These are phyloP conservation scores for Schwanniomyces occidentalis DNA, from an alignment of 805 yeast genomes.

Conservation along the genomic window DNA sequence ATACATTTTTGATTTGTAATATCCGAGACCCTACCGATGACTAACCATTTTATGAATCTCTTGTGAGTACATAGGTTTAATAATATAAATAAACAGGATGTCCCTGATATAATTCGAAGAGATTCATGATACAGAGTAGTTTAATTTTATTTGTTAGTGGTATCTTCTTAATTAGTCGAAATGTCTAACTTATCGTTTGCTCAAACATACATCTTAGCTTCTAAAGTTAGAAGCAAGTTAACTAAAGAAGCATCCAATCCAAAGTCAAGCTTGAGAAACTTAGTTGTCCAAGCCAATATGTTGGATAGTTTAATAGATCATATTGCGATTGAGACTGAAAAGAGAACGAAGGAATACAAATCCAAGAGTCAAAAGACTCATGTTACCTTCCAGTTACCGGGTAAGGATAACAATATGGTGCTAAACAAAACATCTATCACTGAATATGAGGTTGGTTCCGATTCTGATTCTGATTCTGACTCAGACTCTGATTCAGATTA, in stretches of 20 bases:
- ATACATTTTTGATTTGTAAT: too few species aligned
- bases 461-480: constrained; percentile 19
- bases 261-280: constrained; percentile 55
- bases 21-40: too few species aligned
- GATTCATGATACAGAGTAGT: too few species aligned
- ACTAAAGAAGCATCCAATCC: constrained; percentile 60
- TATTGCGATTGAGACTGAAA: constrained; percentile 32
- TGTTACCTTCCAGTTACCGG: constrained; percentile 16
- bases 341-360: constrained; percentile 18
- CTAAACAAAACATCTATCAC: constrained; percentile 32
- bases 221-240: constrained; percentile 62
- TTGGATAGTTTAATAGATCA: constrained; percentile 64
- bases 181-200: constrained; percentile 35
- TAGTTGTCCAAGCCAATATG: constrained; percentile 72
- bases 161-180: neutral
- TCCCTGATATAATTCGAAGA: too few species aligned
- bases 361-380: constrained; percentile 8
- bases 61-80: neutral
- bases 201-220: constrained; percentile 61
- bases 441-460: constrained; percentile 40
- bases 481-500: constrained; percentile 19
- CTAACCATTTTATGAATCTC: too few species aligned
- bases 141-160: too few species aligned
- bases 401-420: constrained; percentile 7
- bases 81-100: too few species aligned